A percentile compares a stretch with the other conserved stretches of the same genome.
phyloP scores from a whole-genome alignment of 257 asterid genomes.

The Echium plantagineum region DNA sequence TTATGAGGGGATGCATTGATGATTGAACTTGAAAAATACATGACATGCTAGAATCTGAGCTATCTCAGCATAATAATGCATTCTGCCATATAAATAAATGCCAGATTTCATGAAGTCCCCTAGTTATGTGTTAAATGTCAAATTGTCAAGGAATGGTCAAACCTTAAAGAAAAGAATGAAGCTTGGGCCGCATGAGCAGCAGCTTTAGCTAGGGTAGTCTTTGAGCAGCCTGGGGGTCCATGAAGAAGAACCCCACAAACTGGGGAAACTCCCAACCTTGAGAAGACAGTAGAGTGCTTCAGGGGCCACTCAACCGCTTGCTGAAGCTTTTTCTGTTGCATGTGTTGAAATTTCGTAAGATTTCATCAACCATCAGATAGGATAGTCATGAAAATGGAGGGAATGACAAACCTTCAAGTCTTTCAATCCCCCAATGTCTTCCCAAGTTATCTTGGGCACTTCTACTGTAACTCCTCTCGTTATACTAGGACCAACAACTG shows the following conservation, averaged over 20 bases:
- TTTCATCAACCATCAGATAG: slow-evolving; percentile 1
- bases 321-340: slow-evolving; percentile 79
- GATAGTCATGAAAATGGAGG: slow-evolving; percentile 3
- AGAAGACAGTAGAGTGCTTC: slow-evolving; percentile 56
- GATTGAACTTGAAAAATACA: neutral
- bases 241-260: slow-evolving; percentile 86
- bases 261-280: slow-evolving; percentile 73
- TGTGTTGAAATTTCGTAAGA: slow-evolving; percentile 11
- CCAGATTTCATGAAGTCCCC: neutral
- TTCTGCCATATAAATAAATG: neutral
- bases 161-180: slow-evolving; percentile 93
- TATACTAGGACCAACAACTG: slow-evolving; percentile 87
- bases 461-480: slow-evolving; percentile 84
- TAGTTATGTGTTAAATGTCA: neutral
- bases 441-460: slow-evolving; percentile 90
- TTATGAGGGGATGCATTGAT: neutral
- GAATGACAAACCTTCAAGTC: slow-evolving; percentile 60
- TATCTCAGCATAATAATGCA: neutral
- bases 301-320: slow-evolving; percentile 99
- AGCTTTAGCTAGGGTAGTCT: slow-evolving; percentile 95
- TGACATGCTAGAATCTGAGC: neutral
- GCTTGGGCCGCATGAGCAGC: slow-evolving; percentile 96
- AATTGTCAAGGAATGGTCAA: slow-evolving; percentile 5
- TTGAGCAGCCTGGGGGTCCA: slow-evolving; percentile 99
- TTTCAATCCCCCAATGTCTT: slow-evolving; percentile 80